Evolutionary conservation across 1,139 yeast genomes (phyloP).

Genomic region (Candida sojae): DNA sequence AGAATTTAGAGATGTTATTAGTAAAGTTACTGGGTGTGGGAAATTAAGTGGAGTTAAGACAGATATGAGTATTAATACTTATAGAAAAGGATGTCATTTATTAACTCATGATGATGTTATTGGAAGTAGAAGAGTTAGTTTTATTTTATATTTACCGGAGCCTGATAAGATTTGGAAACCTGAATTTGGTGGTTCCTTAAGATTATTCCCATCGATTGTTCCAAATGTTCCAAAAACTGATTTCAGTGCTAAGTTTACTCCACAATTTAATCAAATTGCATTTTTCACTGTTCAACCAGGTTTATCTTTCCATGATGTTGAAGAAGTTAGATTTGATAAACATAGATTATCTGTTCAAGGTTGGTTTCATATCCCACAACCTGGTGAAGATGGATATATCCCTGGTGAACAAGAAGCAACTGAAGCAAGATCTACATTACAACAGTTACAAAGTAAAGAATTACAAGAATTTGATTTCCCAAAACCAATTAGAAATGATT

Average conservation of each 20-base stretch:
- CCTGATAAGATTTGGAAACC: constrained; percentile 88
- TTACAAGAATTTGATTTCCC: constrained; percentile 85
- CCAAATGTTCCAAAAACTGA: constrained; percentile 92
- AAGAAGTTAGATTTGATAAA: constrained; percentile 88
- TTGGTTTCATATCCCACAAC: constrained; percentile 98
- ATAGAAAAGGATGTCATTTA: constrained; percentile 90
- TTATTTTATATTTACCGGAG: constrained; percentile 88
- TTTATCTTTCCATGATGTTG: constrained; percentile 94
- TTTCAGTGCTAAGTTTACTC: constrained; percentile 67
- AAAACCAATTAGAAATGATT: constrained; percentile 43
- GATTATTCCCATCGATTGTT: constrained; percentile 82
- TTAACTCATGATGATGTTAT: constrained; percentile 97
- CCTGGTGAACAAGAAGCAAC: constrained; percentile 79
- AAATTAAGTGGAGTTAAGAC: constrained; percentile 85
- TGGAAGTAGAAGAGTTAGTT: constrained; percentile 91
- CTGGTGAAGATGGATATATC: constrained; percentile 82
- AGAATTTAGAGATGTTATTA: constrained; percentile 78
- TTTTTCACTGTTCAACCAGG: constrained; percentile 97
- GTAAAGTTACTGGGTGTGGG: constrained; percentile 85
- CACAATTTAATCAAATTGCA: constrained; percentile 95
- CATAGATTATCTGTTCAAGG: constrained; percentile 94
- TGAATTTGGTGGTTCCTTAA: constrained; percentile 87
- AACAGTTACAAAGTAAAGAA: constrained; percentile 76
- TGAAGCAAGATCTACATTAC: constrained; percentile 76
- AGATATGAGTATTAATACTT: constrained; percentile 90